These are phyloP conservation scores for Termitomyces eurrhizus DNA, from an alignment of 768 basidiomycete species.

Conservation along the genomic window DNA sequence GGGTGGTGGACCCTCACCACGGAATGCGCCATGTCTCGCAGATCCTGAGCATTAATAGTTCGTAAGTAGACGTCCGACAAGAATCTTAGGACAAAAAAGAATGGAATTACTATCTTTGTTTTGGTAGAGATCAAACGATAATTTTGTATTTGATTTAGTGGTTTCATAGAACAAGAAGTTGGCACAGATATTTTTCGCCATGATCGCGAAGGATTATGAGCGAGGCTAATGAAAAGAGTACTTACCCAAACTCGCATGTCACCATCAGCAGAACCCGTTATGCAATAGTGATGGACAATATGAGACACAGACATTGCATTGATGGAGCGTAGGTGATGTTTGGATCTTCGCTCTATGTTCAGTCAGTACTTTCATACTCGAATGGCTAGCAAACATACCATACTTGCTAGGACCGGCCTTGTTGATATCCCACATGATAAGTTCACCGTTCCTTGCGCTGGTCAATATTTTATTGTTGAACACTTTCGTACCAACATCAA, in stretches of 20 bases:
- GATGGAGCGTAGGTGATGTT: conserved; percentile 70
- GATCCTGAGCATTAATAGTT: conserved; percentile 42
- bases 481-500: conserved; percentile 30
- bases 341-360: conserved; percentile 55
- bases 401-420: conserved; percentile 65
- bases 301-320: conserved; percentile 65
- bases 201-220: not conserved
- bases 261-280: conserved; percentile 79
- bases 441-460: conserved; percentile 76
- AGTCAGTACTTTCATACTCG: conserved; percentile 1
- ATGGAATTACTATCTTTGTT: too few relatives aligned
- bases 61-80: not conserved
- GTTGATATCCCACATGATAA: conserved; percentile 80
- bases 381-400: conserved; percentile 38
- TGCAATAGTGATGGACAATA: conserved; percentile 66
- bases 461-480: conserved; percentile 77
- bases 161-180: not conserved
- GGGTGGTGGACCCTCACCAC: conserved; percentile 70
- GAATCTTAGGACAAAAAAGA: not conserved
- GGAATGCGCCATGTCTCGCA: conserved; percentile 67
- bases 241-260: conserved; percentile 78
- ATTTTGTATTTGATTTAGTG: not conserved
- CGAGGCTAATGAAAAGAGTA: not conserved
- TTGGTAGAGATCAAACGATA: not conserved
- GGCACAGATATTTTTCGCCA: not conserved